Evolutionary conservation across 2,329 filamentous ascomycete genomes (phyloP).

Genomic region (Xylaria digitata): DNA sequence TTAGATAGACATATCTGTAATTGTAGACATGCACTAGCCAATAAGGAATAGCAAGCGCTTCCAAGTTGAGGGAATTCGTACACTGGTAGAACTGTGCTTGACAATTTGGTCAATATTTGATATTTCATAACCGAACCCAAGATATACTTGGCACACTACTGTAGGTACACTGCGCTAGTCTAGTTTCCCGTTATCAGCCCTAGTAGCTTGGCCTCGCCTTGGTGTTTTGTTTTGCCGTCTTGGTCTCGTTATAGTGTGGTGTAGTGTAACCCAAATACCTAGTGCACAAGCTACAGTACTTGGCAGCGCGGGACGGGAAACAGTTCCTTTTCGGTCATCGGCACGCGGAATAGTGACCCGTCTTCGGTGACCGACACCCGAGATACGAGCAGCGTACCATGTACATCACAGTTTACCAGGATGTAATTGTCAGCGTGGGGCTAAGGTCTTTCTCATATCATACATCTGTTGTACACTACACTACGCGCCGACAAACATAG

Average conservation of each 20-base stretch:
- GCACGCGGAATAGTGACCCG: neutral
- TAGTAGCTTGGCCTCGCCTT: neutral
- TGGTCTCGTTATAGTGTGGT: too few relatives aligned
- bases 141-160: slow-evolving; percentile 7
- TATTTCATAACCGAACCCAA: neutral
- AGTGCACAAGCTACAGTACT: neutral
- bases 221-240: slow-evolving; percentile 3
- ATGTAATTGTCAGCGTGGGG: slow-evolving; percentile 23
- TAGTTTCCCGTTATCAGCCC: slow-evolving; percentile 7
- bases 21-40: neutral
- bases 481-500: neutral
- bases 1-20: slow-evolving; percentile 8
- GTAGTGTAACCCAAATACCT: neutral
- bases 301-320: neutral
- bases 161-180: slow-evolving; percentile 1
- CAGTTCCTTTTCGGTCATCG: slow-evolving; percentile 4
- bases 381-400: neutral
- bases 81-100: neutral
- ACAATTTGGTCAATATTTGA: neutral
- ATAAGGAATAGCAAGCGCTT: neutral
- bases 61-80: neutral
- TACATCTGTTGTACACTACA: too few relatives aligned
- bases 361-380: slow-evolving; percentile 21
- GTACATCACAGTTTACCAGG: neutral
- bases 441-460: neutral